A percentile compares a stretch with the other conserved stretches of the same genome.
These are phyloP conservation scores for Bipolaris gigantea DNA, from an alignment of 2,329 filamentous ascomycete species.

Conservation along the genomic window DNA sequence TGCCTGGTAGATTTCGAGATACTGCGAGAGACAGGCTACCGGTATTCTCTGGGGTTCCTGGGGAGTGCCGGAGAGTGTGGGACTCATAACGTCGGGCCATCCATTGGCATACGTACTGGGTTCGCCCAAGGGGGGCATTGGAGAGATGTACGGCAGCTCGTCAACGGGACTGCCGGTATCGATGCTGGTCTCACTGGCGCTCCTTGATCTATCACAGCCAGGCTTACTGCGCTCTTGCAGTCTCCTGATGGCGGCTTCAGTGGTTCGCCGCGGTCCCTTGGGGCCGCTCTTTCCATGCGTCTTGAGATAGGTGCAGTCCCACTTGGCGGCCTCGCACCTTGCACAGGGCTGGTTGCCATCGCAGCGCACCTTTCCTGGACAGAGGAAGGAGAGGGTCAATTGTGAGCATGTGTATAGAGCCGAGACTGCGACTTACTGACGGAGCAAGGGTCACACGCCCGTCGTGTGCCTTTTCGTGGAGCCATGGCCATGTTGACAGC, in stretches of 20 bases:
- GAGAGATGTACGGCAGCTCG: conserved; percentile 32
- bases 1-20: conserved; percentile 37
- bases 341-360: conserved; percentile 41
- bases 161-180: conserved; percentile 36
- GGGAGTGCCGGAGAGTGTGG: conserved; percentile 16
- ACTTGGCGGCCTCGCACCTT: conserved; percentile 38
- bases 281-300: conserved; percentile 43
- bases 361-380: conserved; percentile 34
- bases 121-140: conserved; percentile 26
- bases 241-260: conserved; percentile 39
- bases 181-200: conserved; percentile 39
- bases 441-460: conserved; percentile 43
- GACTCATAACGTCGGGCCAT: conserved; percentile 33
- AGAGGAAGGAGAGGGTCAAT: conserved; percentile 1
- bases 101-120: conserved; percentile 21
- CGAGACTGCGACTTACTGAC: conserved; percentile 20
- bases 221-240: conserved; percentile 37
- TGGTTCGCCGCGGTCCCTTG: conserved; percentile 40
- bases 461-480: conserved; percentile 40
- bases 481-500: conserved; percentile 30
- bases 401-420: not conserved
- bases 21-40: conserved; percentile 37
- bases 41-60: conserved; percentile 35
- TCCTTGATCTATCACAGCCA: conserved; percentile 27
- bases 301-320: conserved; percentile 44